Base-by-base conservation (phyloP, 768 basidiomycete genomes). In the Suillus discolor region DNA sequence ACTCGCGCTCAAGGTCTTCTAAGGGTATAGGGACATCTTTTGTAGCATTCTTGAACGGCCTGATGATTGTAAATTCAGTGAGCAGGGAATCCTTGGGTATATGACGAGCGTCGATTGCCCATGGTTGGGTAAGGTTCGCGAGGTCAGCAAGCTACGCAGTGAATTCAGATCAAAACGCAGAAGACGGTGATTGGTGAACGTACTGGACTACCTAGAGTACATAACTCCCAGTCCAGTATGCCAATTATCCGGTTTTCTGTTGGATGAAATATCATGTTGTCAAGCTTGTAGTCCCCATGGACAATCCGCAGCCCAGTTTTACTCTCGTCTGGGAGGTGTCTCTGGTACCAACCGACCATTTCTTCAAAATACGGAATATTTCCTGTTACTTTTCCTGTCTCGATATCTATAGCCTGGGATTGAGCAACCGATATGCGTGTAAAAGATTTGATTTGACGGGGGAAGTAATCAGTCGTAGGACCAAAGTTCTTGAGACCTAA, bases 271-370 rank as follows among this genome's bases (percentile, higher is more conserved):
- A 98, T 85, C 68, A 99, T 76, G 76, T 99, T 99, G 78, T 99
- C 97, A n/a, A 97, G 82, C 76, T 99, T 99, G 75, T 93, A 99
- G 77, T 99, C 97, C 34, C 97, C 97, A 74, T 99, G 97, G 6
- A 99, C 95, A 68, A 99, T 89, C n/a, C 93, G 88, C 62, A 85
- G 80, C 1, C 92, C 93, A 1, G 84, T 85, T 74, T 87, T 87
- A 67, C 74, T 79, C 78, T 96, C 94, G 71, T 93, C 87, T 2
- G 94, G 96, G 34, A 93, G 78, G 72, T 93, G 85, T 36, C 78
- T 75, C 66, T 81, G 78, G 77, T 95, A 97, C 93, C 93, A 97
- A 16, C 77, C 75, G 62, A 93, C 78, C 71, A 97, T 77, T 68
- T 90, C 87, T 55, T 87, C 80, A 75, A 91, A 91, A 62, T 79